Conservation (phyloP, 2,329 filamentous ascomycete species). For the Coleophoma crateriformis region DNA sequence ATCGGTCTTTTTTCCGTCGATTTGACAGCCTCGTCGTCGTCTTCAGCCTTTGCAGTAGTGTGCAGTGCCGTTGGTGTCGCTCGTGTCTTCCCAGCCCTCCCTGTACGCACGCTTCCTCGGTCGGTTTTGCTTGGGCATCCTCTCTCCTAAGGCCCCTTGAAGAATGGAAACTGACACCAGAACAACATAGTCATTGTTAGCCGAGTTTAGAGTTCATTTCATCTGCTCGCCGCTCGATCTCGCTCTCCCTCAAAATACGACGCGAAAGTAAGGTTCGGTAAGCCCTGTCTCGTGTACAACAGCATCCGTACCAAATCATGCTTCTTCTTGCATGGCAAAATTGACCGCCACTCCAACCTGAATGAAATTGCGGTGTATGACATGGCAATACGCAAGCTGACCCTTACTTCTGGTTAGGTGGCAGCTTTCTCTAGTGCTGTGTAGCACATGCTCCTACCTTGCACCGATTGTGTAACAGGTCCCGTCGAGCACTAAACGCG, state of each 20-base stretch:
- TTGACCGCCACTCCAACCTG: background rate
- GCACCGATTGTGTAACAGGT: constrained; percentile 2
- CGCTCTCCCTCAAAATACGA: too few species aligned
- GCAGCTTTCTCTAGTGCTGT: background rate
- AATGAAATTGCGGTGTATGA: background rate
- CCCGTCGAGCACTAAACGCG: constrained; percentile 8
- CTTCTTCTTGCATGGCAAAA: background rate
- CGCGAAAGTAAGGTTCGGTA: too few species aligned
- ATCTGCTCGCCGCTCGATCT: too few species aligned
- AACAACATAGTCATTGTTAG: too few species aligned
- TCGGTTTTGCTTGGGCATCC: background rate
- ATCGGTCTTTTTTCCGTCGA: constrained; percentile 11
- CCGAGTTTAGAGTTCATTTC: too few species aligned
- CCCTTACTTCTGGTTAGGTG: background rate
- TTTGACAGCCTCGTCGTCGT: constrained; percentile 14
- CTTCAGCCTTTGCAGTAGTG: constrained; percentile 9
- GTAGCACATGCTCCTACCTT: constrained; percentile 6
- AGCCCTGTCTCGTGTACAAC: too few species aligned
- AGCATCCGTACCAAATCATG: background rate
- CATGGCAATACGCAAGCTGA: background rate
- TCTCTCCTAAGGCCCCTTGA: too few species aligned
- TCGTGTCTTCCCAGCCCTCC: background rate
- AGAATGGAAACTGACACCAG: too few species aligned
- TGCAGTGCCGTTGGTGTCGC: constrained; percentile 5
- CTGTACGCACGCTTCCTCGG: constrained; percentile 6